Percentiles rank a stretch among this genome's conserved stretches.
Evolutionary conservation across 768 basidiomycete genomes (phyloP).

Genomic region (Tubosaeta brunneosetosa): DNA sequence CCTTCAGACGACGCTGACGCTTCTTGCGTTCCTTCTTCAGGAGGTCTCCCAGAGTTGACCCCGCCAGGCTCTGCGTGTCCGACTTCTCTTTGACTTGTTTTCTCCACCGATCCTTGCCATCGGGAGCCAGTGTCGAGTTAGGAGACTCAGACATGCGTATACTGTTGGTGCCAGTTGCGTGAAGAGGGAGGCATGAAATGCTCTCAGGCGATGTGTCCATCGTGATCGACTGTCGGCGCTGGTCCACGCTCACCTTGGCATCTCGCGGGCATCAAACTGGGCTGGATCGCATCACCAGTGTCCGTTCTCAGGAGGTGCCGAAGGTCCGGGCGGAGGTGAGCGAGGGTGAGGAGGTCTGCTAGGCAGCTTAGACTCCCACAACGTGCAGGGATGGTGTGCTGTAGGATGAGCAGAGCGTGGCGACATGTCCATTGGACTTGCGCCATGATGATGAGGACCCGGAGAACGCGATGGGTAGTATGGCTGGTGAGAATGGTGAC

Average conservation of each 20-base stretch:
- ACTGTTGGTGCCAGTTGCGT: slow-evolving; percentile 18
- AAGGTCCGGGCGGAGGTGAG: slow-evolving; percentile 33
- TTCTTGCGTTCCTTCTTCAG: slow-evolving; percentile 58
- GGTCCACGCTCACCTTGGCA: slow-evolving; percentile 16
- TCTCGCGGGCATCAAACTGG: slow-evolving; percentile 36
- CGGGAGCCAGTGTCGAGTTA: no score
- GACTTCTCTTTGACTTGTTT: no score
- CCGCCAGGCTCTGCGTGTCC: no score
- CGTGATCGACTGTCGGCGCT: slow-evolving; percentile 32
- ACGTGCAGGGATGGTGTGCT: slow-evolving; percentile 32
- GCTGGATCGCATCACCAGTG: slow-evolving; percentile 62
- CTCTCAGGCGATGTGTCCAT: slow-evolving; percentile 49
- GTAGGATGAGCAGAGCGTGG: slow-evolving; percentile 50
- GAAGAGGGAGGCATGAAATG: slow-evolving; percentile 26
- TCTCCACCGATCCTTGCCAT: no score
- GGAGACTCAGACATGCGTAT: no score
- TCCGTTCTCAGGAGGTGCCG: slow-evolving; percentile 38
- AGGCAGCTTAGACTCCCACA: slow-evolving; percentile 62
- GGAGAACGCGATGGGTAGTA: slow-evolving; percentile 25
- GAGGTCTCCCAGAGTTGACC: slow-evolving; percentile 30
- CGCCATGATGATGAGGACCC: slow-evolving; percentile 34
- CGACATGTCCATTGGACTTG: slow-evolving; percentile 57
- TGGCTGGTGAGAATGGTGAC: no score
- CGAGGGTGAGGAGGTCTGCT: slow-evolving; percentile 6
- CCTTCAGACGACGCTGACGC: slow-evolving; percentile 42